phyloP scores from a whole-genome alignment of 176 grass and related monocot genomes.

The Aegilops umbellulata region DNA sequence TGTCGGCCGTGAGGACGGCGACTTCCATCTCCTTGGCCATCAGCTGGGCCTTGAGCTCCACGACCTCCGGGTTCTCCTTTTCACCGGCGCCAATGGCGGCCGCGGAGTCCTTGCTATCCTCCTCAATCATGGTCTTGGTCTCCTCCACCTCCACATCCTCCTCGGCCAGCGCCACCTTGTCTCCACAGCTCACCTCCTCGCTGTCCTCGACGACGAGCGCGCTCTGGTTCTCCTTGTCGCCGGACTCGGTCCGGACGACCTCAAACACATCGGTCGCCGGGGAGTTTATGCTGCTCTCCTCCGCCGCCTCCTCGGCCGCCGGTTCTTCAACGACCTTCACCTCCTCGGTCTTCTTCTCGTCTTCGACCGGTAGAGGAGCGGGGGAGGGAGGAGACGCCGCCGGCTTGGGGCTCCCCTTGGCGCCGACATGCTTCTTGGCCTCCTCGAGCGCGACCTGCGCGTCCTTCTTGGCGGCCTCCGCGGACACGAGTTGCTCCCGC shows the following conservation, averaged over 20 bases:
- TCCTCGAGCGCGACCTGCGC: conserved; percentile 80
- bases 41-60: conserved; percentile 53
- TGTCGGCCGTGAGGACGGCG: conserved; percentile 51
- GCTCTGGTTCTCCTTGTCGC: conserved; percentile 53
- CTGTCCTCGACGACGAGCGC: neutral
- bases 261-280: conserved; percentile 74
- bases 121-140: conserved; percentile 76
- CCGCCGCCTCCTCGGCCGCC: conserved; percentile 31
- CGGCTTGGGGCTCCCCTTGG: conserved; percentile 37
- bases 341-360: conserved; percentile 14
- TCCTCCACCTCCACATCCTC: conserved; percentile 41
- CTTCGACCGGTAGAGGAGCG: neutral
- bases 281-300: conserved; percentile 39
- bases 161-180: conserved; percentile 4
- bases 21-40: conserved; percentile 55
- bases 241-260: conserved; percentile 30
- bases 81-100: neutral
- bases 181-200: conserved; percentile 39
- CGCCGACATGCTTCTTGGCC: conserved; percentile 76
- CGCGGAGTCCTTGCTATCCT: neutral
- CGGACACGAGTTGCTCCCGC: conserved; percentile 72
- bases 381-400: conserved; percentile 15
- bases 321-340: conserved; percentile 21
- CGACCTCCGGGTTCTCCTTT: conserved; percentile 32
- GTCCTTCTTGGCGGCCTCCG: conserved; percentile 87